Percentiles rank a stretch among this genome's conserved stretches.
phyloP scores from a whole-genome alignment of 768 basidiomycete genomes.

The Agaricus sinodeliciosus region DNA sequence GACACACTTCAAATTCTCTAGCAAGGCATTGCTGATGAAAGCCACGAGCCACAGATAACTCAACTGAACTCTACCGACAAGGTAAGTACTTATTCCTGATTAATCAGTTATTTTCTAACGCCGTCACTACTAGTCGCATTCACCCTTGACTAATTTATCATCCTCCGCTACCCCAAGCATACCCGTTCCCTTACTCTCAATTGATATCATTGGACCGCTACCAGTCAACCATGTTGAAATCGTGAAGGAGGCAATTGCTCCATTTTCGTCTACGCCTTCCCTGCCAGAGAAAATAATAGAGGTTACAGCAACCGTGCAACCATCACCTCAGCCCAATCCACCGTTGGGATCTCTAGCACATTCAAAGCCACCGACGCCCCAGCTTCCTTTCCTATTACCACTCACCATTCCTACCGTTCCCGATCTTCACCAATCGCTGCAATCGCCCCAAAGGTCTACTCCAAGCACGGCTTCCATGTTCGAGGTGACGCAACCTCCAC shows the following conservation, averaged over 20 bases:
- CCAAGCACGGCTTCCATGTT: not conserved
- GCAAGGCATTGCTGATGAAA: not conserved
- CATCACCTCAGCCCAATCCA: not conserved
- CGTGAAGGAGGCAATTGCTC: not conserved
- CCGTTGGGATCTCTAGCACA: not conserved
- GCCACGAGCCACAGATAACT: not conserved
- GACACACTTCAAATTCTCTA: not conserved
- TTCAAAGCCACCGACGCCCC: not conserved
- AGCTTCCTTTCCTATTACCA: not conserved
- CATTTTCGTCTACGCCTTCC: not conserved
- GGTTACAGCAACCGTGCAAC: not conserved
- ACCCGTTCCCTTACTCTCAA: not conserved
- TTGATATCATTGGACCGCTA: not conserved
- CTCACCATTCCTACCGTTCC: not conserved
- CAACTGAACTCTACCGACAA: not conserved
- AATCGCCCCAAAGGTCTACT: not conserved
- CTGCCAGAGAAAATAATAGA: not conserved
- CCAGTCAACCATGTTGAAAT: not conserved
- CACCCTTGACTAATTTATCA: not conserved
- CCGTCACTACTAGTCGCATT: not conserved
- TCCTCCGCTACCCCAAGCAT: not conserved
- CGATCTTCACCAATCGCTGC: not conserved
- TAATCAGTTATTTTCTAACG: not conserved
- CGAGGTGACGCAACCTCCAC: not conserved
- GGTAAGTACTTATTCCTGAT: not conserved